These are phyloP conservation scores for Teunomyces lycoperdinae DNA, from an alignment of 805 yeast species.

Conservation along the genomic window DNA sequence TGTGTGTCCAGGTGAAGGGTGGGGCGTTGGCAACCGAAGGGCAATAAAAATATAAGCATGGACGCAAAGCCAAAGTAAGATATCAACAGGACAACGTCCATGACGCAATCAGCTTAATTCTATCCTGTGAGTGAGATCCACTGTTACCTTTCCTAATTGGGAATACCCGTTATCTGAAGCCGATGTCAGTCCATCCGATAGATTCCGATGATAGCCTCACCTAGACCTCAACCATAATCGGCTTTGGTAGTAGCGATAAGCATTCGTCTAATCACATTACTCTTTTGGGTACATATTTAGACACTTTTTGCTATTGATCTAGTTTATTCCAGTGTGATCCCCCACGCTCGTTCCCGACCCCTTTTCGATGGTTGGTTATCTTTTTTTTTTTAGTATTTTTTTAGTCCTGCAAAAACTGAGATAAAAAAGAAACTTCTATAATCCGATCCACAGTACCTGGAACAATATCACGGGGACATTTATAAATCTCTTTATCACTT, in stretches of 20 bases:
- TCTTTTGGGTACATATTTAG: background rate
- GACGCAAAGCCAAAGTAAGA: background rate
- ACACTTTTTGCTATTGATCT: background rate
- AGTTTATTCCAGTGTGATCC: background rate
- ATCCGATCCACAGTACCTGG: slow-evolving; percentile 1
- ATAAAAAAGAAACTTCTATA: background rate
- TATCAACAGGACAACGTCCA: background rate
- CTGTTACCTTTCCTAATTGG: background rate
- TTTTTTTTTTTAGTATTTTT: background rate
- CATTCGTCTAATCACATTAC: background rate
- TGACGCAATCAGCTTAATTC: background rate
- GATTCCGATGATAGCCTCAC: background rate
- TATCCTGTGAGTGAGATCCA: background rate
- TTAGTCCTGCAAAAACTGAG: background rate
- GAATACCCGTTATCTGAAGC: background rate
- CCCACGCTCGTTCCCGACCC: background rate
- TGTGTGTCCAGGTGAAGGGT: background rate
- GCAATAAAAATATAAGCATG: background rate
- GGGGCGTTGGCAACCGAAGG: background rate
- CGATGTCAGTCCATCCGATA: background rate
- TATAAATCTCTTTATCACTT: background rate
- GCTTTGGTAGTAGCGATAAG: background rate
- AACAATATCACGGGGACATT: background rate
- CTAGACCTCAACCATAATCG: background rate
- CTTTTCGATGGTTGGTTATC: background rate